Evolutionary conservation across 179 eudicot genomes (phyloP).

Genomic region (Gypsophila paniculata): DNA sequence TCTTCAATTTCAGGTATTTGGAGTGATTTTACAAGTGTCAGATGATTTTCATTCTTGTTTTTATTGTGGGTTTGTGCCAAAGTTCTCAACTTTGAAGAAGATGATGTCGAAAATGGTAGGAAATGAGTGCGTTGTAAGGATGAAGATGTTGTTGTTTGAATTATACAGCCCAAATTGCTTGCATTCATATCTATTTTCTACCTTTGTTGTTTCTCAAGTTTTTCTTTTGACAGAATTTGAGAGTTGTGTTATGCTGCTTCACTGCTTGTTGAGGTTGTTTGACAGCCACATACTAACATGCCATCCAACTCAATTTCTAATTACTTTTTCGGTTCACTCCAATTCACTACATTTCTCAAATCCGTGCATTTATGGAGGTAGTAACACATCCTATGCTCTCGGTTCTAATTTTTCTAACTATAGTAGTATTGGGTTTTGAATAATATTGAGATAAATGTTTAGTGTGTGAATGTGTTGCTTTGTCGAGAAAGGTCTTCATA

Average conservation of each 20-base stretch:
- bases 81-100: constrained; percentile 22
- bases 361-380: no score
- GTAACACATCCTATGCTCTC: no score
- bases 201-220: neutral
- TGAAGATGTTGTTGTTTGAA: constrained; percentile 26
- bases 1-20: constrained; percentile 22
- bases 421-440: no score
- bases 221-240: neutral
- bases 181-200: constrained; percentile 21
- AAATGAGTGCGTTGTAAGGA: constrained; percentile 12
- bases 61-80: constrained; percentile 18
- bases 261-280: neutral
- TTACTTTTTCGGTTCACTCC: neutral
- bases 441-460: no score
- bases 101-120: constrained; percentile 9
- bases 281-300: constrained; percentile 24
- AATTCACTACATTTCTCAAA: no score
- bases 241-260: no score
- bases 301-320: neutral
- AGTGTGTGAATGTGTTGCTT: no score
- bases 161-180: constrained; percentile 24
- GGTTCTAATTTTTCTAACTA: no score
- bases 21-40: constrained; percentile 18
- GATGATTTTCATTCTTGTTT: neutral
- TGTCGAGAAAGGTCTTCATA: no score